A percentile compares a stretch with the other conserved stretches of the same genome.
Conservation (phyloP, 257 asterid genomes). For the Perilla frutescens region DNA sequence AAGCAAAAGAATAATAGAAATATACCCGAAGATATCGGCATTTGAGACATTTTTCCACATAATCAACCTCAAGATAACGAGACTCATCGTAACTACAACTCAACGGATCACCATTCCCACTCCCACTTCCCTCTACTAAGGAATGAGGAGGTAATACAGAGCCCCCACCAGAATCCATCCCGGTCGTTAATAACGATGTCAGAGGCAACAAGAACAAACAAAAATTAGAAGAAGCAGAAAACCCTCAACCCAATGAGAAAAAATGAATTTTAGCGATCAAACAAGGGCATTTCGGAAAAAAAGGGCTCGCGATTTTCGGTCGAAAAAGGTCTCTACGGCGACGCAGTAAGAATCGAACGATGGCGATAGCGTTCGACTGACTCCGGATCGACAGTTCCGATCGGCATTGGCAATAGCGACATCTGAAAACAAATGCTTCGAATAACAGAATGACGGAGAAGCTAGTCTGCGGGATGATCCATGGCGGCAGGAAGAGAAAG, state of each 20-base stretch:
- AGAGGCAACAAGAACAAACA: slow-evolving; percentile 15
- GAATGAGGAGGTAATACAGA: not conserved
- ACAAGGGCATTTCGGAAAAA: slow-evolving; percentile 4
- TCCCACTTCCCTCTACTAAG: slow-evolving; percentile 13
- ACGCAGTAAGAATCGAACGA: slow-evolving; percentile 46
- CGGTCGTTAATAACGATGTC: slow-evolving; percentile 15
- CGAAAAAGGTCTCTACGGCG: slow-evolving; percentile 46
- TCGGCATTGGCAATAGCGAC: slow-evolving; percentile 20
- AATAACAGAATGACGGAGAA: not conserved
- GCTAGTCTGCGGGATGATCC: slow-evolving; percentile 13
- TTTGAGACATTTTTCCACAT: slow-evolving; percentile 61
- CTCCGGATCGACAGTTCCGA: slow-evolving; percentile 47
- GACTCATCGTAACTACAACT: slow-evolving; percentile 32
- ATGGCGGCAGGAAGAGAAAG: slow-evolving; percentile 4
- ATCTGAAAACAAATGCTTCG: slow-evolving; percentile 35
- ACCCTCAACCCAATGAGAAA: slow-evolving; percentile 21
- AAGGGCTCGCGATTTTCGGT: slow-evolving; percentile 14
- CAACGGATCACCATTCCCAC: too few relatives aligned
- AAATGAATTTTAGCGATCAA: slow-evolving; percentile 18
- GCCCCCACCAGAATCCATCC: slow-evolving; percentile 44
- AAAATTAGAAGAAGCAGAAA: slow-evolving; percentile 33
- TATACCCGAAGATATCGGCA: slow-evolving; percentile 66
- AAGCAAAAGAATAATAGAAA: not conserved
- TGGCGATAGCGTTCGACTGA: slow-evolving; percentile 42
- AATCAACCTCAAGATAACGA: slow-evolving; percentile 40